Conservation (phyloP, 768 basidiomycete genomes). For the Boletus insuetus region DNA sequence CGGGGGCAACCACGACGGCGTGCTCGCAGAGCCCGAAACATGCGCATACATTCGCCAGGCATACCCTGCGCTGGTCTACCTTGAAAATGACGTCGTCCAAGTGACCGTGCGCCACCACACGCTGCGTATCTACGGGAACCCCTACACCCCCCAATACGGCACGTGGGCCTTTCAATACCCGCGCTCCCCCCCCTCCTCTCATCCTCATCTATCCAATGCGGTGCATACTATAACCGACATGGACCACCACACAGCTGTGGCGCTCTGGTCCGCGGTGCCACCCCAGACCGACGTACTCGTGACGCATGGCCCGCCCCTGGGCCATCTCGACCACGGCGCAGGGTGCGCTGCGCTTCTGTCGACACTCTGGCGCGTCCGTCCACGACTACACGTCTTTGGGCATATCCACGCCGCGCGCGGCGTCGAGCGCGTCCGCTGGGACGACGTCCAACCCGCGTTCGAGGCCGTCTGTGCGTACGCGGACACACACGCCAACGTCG, state of each 20-base stretch:
- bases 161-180: conserved; percentile 8
- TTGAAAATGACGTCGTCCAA: conserved; percentile 32
- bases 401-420: conserved; percentile 42
- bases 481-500: background rate
- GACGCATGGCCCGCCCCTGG: conserved; percentile 42
- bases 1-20: conserved; percentile 44
- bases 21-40: conserved; percentile 22
- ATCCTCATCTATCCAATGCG: background rate
- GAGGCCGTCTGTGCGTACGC: conserved; percentile 25
- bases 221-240: background rate
- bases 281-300: conserved; percentile 38
- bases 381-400: conserved; percentile 40
- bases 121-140: conserved; percentile 39
- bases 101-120: conserved; percentile 31
- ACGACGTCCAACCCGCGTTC: conserved; percentile 27
- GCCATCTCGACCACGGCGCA: conserved; percentile 30
- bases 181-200: conserved; percentile 1
- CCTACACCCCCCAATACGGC: conserved; percentile 38
- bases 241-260: background rate
- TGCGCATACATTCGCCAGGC: conserved; percentile 8
- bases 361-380: conserved; percentile 34
- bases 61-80: conserved; percentile 36
- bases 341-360: conserved; percentile 36
- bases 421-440: conserved; percentile 33
- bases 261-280: conserved; percentile 32